Conservation (phyloP, 768 basidiomycete species). For the Lanmaoa pseudosensibilis region DNA sequence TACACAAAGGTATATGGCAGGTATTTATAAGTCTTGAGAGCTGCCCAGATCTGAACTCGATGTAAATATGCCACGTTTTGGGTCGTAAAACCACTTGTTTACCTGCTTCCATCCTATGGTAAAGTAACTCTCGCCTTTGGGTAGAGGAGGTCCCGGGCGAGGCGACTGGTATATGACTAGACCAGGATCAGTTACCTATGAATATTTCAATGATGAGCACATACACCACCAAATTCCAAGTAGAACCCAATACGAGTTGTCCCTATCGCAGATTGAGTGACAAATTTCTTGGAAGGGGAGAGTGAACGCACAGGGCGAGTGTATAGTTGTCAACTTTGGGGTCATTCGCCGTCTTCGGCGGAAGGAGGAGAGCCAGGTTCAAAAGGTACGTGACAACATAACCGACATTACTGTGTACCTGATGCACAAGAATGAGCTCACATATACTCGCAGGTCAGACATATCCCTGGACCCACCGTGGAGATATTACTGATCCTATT, state of each 20-base stretch:
- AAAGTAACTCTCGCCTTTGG: conserved; percentile 72
- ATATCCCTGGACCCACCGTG: conserved; percentile 48
- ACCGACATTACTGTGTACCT: conserved; percentile 79
- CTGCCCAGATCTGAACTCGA: conserved; percentile 65
- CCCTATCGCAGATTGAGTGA: conserved; percentile 37
- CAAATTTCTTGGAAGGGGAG: not conserved
- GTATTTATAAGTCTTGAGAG: conserved; percentile 70
- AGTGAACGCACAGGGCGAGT: conserved; percentile 59
- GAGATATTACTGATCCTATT: conserved; percentile 84
- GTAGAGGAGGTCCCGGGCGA: conserved; percentile 78
- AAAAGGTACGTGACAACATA: conserved; percentile 64
- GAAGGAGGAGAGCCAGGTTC: conserved; percentile 70
- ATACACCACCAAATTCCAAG: conserved; percentile 87
- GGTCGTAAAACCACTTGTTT: not conserved
- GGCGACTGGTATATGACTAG: conserved; percentile 81
- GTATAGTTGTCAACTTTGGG: conserved; percentile 74
- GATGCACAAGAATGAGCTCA: not conserved
- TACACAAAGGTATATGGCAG: conserved; percentile 84
- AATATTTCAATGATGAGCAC: conserved; percentile 21
- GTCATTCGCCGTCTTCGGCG: conserved; percentile 42
- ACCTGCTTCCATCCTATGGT: conserved; percentile 89
- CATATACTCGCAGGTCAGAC: not conserved
- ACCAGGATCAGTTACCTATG: not conserved
- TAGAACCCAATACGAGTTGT: conserved; percentile 75
- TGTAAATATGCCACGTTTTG: not conserved